Evolutionary conservation across 345 rosid genomes (phyloP).

Genomic region (Mercurialis annua): DNA sequence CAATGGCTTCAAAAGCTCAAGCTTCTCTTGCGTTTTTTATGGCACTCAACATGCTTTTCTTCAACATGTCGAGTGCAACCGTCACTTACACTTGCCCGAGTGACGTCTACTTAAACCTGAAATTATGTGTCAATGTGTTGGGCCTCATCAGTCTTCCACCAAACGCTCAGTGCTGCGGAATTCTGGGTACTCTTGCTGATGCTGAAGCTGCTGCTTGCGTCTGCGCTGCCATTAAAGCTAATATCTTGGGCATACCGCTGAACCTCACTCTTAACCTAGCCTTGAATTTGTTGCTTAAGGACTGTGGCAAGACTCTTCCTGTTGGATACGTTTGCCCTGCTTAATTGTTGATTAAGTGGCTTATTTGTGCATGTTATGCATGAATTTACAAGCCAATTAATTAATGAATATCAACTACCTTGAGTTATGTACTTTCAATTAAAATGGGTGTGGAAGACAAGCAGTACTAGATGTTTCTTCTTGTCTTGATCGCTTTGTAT

Average conservation of each 20-base stretch:
- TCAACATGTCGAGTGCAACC: constrained; percentile 7
- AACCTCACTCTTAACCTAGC: constrained; percentile 41
- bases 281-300: constrained; percentile 44
- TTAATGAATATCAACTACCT: too few relatives aligned
- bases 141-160: constrained; percentile 29
- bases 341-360: too few relatives aligned
- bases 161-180: constrained; percentile 38
- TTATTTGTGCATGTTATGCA: too few relatives aligned
- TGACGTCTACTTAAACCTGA: constrained; percentile 44
- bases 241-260: constrained; percentile 44
- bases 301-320: constrained; percentile 37
- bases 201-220: constrained; percentile 58
- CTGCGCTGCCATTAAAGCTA: constrained; percentile 47
- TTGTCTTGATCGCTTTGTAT: too few relatives aligned
- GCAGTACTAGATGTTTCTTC: too few relatives aligned
- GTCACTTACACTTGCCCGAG: constrained; percentile 49
- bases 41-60: not conserved
- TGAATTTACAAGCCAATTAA: too few relatives aligned
- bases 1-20: constrained; percentile 9
- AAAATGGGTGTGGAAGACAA: too few relatives aligned
- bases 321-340: too few relatives aligned
- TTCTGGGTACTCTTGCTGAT: constrained; percentile 41
- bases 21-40: constrained; percentile 5
- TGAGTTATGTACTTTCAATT: too few relatives aligned
- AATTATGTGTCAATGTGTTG: constrained; percentile 42